A percentile compares a stretch with the other conserved stretches of the same genome.
Evolutionary conservation across 805 yeast genomes (phyloP).

Genomic region (Scheffersomyces spartinae): DNA sequence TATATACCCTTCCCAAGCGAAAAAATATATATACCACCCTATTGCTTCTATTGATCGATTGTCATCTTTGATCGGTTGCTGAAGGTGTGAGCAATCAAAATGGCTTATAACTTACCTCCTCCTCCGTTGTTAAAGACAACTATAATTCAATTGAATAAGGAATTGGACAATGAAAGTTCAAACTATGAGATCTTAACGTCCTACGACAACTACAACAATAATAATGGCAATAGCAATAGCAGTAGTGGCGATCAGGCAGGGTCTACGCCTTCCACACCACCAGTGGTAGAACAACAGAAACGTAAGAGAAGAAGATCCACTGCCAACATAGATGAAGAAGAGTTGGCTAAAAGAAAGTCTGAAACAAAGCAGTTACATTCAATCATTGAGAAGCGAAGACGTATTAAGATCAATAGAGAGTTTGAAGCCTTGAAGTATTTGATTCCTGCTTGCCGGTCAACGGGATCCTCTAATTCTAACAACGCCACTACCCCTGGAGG

Average conservation of each 20-base stretch:
- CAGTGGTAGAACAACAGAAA: slow-evolving; percentile 6
- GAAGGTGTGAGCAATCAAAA: no score
- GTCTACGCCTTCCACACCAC: slow-evolving; percentile 2
- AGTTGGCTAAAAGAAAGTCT: slow-evolving; percentile 26
- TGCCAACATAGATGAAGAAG: slow-evolving; percentile 26
- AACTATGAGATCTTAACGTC: slow-evolving; percentile 31
- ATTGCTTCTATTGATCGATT: no score
- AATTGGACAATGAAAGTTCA: slow-evolving; percentile 28
- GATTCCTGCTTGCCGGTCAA: slow-evolving; percentile 66
- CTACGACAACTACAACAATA: slow-evolving; percentile 3
- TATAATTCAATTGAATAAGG: slow-evolving; percentile 32
- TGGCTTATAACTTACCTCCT: slow-evolving; percentile 17
- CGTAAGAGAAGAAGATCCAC: slow-evolving; percentile 30
- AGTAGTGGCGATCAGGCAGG: slow-evolving; percentile 2
- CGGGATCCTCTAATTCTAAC: slow-evolving; percentile 11
- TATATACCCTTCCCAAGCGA: no score
- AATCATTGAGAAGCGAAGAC: slow-evolving; percentile 66
- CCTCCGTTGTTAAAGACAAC: slow-evolving; percentile 35
- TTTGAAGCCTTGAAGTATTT: slow-evolving; percentile 69
- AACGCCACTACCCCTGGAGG: slow-evolving; percentile 7
- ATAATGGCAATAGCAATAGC: slow-evolving; percentile 1
- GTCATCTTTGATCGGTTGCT: no score
- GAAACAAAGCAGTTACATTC: slow-evolving; percentile 48
- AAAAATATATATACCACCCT: no score
- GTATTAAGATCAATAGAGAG: slow-evolving; percentile 72